Evolutionary conservation across 2,329 filamentous ascomycete species (phyloP), one percentile per base, ranked within the genome.

Genomic region (Xylaria sp.): DNA sequence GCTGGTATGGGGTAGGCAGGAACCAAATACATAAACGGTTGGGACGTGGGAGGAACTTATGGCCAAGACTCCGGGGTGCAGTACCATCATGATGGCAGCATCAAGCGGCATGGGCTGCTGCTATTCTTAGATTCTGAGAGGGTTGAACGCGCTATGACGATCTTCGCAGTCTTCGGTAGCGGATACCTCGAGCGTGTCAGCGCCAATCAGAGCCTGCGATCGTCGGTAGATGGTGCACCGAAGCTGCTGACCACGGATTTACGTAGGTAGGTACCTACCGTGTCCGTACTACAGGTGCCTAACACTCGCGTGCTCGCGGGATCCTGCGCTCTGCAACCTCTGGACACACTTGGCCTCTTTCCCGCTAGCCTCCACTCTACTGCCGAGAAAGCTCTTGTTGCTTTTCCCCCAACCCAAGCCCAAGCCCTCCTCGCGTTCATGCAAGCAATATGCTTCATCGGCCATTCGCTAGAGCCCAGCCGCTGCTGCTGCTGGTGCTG

Each of bases 401-500:
- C 22, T 19, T 22, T 44, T 21, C n/a, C 39, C 20, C 22, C 13
- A n/a, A n/a, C 19, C 44, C 43, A 20, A 43, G 43, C 47, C 20
- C 50, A 49, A 55, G 52, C 44, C 44, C 43, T n/a, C n/a, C n/a
- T n/a, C n/a, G n/a, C 19, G 37, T 24, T n/a, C 22, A 53, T 56
- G 54, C 59, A 46, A 54, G 56, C 60, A 63, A 64, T 48, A 69
- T 67, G 66, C 42, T 52, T 48, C 54, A 54, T 43, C 58, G 56
- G 61, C 54, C 50, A 56, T 54, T 50, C 50, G 19, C 4, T 3
- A 34, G 44, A 53, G 38, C 29, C 34, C 26, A 18, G 9, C 44
- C 34, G 26, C 40, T 57, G 47, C 49, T 61, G 53, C 49, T 53
- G 34, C 37, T 62, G 38, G 58, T 79, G 48, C 58, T 75, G 52